A percentile compares a stretch with the other conserved stretches of the same genome.
Evolutionary conservation across 352 stramenopile species (phyloP).

Genomic region (Globisporangium alternatum): DNA sequence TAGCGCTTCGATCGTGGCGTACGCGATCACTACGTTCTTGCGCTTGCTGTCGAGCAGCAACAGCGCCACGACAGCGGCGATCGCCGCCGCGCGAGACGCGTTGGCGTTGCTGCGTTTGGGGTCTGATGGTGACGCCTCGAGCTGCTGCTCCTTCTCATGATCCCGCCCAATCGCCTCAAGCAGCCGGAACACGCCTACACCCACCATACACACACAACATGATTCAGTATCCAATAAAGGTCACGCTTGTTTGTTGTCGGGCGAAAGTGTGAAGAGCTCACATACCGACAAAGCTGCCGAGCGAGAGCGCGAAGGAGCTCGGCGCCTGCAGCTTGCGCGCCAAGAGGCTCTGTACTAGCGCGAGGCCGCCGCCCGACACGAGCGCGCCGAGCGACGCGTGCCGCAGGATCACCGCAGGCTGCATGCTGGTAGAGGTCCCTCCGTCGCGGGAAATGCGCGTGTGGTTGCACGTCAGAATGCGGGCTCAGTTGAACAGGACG

Average conservation of each 20-base stretch:
- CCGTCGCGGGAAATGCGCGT: neutral
- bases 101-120: slow-evolving; percentile 1
- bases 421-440: neutral
- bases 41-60: slow-evolving; percentile 42
- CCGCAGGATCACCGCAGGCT: slow-evolving; percentile 31
- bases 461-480: neutral
- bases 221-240: neutral
- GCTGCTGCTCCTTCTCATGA: neutral
- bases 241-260: neutral
- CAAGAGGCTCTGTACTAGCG: slow-evolving; percentile 36
- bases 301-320: slow-evolving; percentile 43
- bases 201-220: neutral
- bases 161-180: slow-evolving; percentile 35
- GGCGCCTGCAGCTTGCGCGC: slow-evolving; percentile 34
- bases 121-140: neutral
- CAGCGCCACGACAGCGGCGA: slow-evolving; percentile 35
- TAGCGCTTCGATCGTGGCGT: slow-evolving; percentile 44
- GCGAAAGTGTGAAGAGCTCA: neutral
- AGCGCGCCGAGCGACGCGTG: slow-evolving; percentile 41
- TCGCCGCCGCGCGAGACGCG: slow-evolving; percentile 39
- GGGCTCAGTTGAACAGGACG: neutral
- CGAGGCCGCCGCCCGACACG: slow-evolving; percentile 28
- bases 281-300: slow-evolving; percentile 55
- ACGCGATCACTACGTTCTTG: slow-evolving; percentile 46
- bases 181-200: slow-evolving; percentile 38